Evolutionary conservation across 768 basidiomycete genomes (phyloP), one percentile per base, ranked within the genome.

Genomic region (Termitomyces sp.): DNA sequence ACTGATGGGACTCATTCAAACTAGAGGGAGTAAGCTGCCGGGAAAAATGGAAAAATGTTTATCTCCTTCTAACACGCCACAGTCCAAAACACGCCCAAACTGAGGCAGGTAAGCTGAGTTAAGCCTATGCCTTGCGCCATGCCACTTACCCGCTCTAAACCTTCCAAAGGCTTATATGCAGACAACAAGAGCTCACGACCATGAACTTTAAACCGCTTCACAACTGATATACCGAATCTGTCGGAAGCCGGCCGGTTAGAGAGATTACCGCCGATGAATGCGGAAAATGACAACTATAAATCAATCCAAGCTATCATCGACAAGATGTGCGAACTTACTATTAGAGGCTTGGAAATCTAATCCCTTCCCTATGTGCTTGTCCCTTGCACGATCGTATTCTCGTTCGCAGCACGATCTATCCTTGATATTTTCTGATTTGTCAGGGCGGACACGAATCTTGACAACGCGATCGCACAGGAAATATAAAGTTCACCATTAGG

Each of bases 201-300:
- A 53, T 22, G 50, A 45, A 28, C 16, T 49, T 28, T 1, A 32
- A 18, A 62, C 40, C 7, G 7, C 54, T 55, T 32, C 39, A n/a
- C 18, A 42, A 32, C 38, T 35, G 45, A 54, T 42, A 52, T 49
- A 68, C 73, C 74, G 71, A 71, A 62, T 66, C 63, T 65, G 61
- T 71, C 74, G 74, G 75, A 72, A 45, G 46, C 66, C 70, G 70
- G 73, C 73, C 73, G 73, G 73, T 64, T 68, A 63, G 42, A 70
- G 69, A 69, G 71, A 68, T 55, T 59, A 58, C 58, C 58, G 66
- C 79, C 79, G 79, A 81, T 75, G 72, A 75, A 71, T 70, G 66
- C 79, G 79, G 79, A 73, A 75, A 75, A 75, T 81, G 73, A 77
- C 76, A 74, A 66, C 62, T 52, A n/a, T n/a, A 68, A 66, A 63